A percentile compares a stretch with the other conserved stretches of the same genome.
Evolutionary conservation across 306 rosid genomes (phyloP).

Genomic region (Citrullus colocynthis): DNA sequence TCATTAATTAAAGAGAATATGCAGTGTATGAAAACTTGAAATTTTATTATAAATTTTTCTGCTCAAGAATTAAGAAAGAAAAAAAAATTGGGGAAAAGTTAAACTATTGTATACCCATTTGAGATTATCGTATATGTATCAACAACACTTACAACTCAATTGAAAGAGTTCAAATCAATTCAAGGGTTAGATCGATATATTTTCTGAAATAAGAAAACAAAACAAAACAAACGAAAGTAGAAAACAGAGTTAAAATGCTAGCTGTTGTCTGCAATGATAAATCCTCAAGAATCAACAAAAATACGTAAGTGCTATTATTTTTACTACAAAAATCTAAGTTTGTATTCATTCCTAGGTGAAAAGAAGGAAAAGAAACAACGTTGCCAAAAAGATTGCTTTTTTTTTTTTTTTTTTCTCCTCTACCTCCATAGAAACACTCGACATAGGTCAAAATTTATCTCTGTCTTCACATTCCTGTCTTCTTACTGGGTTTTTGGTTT

Average conservation of each 20-base stretch:
- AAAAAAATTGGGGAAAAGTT: not conserved
- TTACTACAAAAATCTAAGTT: slow-evolving; percentile 1
- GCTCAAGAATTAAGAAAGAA: too few relatives aligned
- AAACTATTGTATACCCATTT: not conserved
- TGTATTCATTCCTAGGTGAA: not conserved
- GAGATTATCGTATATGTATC: not conserved
- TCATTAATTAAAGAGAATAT: not conserved
- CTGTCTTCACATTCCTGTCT: slow-evolving; percentile 11
- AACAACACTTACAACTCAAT: not conserved
- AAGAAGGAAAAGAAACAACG: not conserved
- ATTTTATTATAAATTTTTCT: not conserved
- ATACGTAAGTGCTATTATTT: not conserved
- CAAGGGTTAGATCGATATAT: not conserved
- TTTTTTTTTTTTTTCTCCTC: too few relatives aligned
- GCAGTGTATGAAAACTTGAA: not conserved
- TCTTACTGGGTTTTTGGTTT: slow-evolving; percentile 57
- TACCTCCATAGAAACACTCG: not conserved
- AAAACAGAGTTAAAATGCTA: not conserved
- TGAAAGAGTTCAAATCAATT: not conserved
- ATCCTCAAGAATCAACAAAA: not conserved
- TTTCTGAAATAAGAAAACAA: not conserved
- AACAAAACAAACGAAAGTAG: not conserved
- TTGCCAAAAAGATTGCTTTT: not conserved
- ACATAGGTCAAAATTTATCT: slow-evolving; percentile 4
- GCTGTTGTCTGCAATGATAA: not conserved